Evolutionary conservation across 2,329 filamentous ascomycete species (phyloP).

Genomic region (Rhinocladiella mackenziei): DNA sequence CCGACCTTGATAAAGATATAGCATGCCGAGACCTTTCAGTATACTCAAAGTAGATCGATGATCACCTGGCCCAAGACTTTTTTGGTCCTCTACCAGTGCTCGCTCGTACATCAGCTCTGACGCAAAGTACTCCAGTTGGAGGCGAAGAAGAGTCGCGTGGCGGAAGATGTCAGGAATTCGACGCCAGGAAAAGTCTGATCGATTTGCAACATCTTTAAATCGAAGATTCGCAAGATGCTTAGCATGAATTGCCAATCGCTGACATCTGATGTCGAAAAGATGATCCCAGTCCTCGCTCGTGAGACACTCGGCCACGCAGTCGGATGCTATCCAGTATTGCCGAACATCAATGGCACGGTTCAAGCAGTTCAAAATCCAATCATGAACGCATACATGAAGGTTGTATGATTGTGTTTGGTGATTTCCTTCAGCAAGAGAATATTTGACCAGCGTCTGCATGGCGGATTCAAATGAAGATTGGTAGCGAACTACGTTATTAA

Average conservation of each 20-base stretch:
- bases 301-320: constrained; percentile 9
- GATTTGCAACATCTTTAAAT: neutral
- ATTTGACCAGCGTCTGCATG: constrained; percentile 9
- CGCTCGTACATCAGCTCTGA: constrained; percentile 29
- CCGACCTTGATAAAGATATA: too few species aligned
- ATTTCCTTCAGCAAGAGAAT: constrained; percentile 14
- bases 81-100: too few species aligned
- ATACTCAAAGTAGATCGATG: too few species aligned
- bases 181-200: too few species aligned
- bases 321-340: constrained; percentile 11
- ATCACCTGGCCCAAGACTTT: too few species aligned
- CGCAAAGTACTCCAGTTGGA: constrained; percentile 16
- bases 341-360: constrained; percentile 8
- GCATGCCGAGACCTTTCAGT: too few species aligned
- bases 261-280: neutral
- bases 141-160: constrained; percentile 1
- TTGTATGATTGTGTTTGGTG: constrained; percentile 7
- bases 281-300: neutral
- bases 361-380: constrained; percentile 16
- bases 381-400: constrained; percentile 22
- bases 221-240: constrained; percentile 1
- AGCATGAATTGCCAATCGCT: constrained; percentile 6
- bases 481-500: constrained; percentile 1
- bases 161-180: neutral
- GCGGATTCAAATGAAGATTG: constrained; percentile 8